These are phyloP conservation scores for Rhododendron ovatum DNA, from an alignment of 148 eudicot species.

Conservation along the genomic window DNA sequence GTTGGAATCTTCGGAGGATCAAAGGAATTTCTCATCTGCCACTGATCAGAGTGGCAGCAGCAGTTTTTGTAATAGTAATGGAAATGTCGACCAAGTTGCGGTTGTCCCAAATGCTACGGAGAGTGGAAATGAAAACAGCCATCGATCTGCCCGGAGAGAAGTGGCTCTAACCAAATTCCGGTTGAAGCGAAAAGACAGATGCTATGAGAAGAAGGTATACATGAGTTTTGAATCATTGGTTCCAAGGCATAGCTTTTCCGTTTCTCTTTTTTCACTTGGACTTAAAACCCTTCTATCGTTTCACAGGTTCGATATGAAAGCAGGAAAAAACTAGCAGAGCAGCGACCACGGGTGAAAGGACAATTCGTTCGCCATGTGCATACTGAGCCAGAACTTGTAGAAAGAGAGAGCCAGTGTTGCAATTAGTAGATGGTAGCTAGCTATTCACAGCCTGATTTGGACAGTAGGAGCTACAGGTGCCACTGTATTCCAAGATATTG, in stretches of 20 bases:
- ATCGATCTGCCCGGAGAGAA: constrained; percentile 56
- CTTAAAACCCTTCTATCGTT: not conserved
- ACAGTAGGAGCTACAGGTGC: not conserved
- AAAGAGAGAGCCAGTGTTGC: constrained; percentile 31
- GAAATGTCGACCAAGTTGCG: constrained; percentile 21
- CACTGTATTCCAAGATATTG: not conserved
- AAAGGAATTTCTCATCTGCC: constrained; percentile 34
- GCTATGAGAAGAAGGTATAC: constrained; percentile 90
- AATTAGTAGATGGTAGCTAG: constrained; percentile 23
- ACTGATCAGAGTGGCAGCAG: constrained; percentile 62
- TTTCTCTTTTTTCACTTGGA: not conserved
- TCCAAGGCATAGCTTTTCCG: not conserved
- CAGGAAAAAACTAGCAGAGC: constrained; percentile 87
- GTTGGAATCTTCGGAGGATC: constrained; percentile 33
- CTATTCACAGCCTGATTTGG: not conserved
- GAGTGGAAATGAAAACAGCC: constrained; percentile 36
- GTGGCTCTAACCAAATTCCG: constrained; percentile 81
- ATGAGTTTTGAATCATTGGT: not conserved
- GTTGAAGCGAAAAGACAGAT: constrained; percentile 87
- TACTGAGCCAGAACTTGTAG: constrained; percentile 42
- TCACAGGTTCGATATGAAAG: constrained; percentile 88
- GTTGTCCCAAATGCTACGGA: constrained; percentile 20
- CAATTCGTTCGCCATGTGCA: constrained; percentile 84
- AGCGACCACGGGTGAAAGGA: constrained; percentile 90
- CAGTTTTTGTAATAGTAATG: constrained; percentile 44